A percentile compares a stretch with the other conserved stretches of the same genome.
These are phyloP conservation scores for Aspergillus ustus DNA, from an alignment of 2,329 filamentous ascomycete genomes.

Conservation along the genomic window DNA sequence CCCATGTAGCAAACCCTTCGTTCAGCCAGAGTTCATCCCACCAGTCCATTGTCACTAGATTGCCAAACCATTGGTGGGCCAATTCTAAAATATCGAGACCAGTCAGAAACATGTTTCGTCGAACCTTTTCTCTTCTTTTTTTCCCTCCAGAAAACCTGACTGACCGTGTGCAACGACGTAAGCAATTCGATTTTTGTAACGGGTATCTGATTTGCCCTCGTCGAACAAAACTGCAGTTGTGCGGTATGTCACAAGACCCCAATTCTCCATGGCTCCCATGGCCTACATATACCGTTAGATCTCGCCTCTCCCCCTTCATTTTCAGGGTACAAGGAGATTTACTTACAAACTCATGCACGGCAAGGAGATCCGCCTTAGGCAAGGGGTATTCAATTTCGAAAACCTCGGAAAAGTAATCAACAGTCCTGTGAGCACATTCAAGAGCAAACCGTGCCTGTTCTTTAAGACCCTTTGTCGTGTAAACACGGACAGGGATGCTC, in stretches of 20 bases:
- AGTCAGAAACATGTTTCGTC: background rate
- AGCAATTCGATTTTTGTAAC: constrained; percentile 90
- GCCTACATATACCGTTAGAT: constrained; percentile 48
- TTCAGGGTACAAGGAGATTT: background rate
- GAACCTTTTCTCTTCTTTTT: background rate
- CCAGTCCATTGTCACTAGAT: constrained; percentile 96
- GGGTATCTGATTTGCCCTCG: constrained; percentile 84
- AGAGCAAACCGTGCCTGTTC: constrained; percentile 89
- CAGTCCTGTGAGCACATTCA: constrained; percentile 87
- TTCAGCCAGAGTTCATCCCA: constrained; percentile 94
- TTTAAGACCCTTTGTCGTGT: constrained; percentile 92
- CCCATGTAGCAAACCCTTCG: constrained; percentile 97
- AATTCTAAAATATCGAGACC: constrained; percentile 62
- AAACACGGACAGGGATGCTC: constrained; percentile 89
- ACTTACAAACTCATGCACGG: constrained; percentile 88
- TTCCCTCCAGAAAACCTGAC: constrained; percentile 13
- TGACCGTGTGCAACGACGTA: constrained; percentile 90
- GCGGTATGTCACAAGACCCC: constrained; percentile 94
- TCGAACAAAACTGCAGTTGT: constrained; percentile 97
- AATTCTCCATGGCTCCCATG: constrained; percentile 88
- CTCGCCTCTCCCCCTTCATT: constrained; percentile 16
- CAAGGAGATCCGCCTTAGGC: constrained; percentile 87
- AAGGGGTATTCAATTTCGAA: constrained; percentile 93
- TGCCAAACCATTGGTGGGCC: constrained; percentile 95
- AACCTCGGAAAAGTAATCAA: constrained; percentile 94